Percentiles rank a stretch among this genome's conserved stretches.
Conservation (phyloP, 805 yeast genomes). For the baker's yeast (Saccharomyces cerevisiae) region DNA sequence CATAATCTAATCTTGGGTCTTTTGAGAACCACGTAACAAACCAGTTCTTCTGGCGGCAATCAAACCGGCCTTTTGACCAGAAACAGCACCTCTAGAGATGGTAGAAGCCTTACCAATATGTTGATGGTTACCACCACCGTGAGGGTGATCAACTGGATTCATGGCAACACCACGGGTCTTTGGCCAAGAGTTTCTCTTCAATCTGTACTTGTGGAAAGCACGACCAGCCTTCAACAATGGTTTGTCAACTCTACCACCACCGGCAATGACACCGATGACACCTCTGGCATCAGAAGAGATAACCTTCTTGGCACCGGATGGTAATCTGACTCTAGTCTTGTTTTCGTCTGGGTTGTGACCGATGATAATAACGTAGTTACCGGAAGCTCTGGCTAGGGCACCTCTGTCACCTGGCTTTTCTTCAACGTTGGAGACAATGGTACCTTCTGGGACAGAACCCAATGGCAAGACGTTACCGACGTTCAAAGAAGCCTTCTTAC, state of each 20-base stretch:
- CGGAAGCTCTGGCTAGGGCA: slow-evolving; percentile 98
- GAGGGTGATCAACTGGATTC: slow-evolving; percentile 99
- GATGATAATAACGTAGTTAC: slow-evolving; percentile 97
- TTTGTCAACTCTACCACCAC: slow-evolving; percentile 99
- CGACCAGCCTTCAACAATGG: slow-evolving; percentile 99
- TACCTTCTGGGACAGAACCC: slow-evolving; percentile 98
- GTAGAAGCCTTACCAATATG: slow-evolving; percentile 99
- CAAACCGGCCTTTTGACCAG: slow-evolving; percentile 99
- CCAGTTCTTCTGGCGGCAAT: slow-evolving; percentile 99
- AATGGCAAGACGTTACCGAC: slow-evolving; percentile 96
- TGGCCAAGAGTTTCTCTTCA: slow-evolving; percentile 99
- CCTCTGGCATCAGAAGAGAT: slow-evolving; percentile 96
- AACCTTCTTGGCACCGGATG: slow-evolving; percentile 98
- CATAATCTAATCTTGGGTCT: slow-evolving; percentile 60
- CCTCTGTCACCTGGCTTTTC: slow-evolving; percentile 99
- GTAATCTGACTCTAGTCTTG: slow-evolving; percentile 98
- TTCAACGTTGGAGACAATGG: slow-evolving; percentile 96
- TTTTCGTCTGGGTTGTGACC: slow-evolving; percentile 99
- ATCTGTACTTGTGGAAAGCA: slow-evolving; percentile 99
- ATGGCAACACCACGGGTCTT: slow-evolving; percentile 99
- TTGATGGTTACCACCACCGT: slow-evolving; percentile 99
- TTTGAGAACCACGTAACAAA: slow-evolving; percentile 99
- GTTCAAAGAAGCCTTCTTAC: slow-evolving; percentile 95
- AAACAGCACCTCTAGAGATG: slow-evolving; percentile 97
- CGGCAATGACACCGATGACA: slow-evolving; percentile 99